Evolutionary conservation across 1,284 basidiomycete genomes (phyloP).

Genomic region (Boletus sp.): DNA sequence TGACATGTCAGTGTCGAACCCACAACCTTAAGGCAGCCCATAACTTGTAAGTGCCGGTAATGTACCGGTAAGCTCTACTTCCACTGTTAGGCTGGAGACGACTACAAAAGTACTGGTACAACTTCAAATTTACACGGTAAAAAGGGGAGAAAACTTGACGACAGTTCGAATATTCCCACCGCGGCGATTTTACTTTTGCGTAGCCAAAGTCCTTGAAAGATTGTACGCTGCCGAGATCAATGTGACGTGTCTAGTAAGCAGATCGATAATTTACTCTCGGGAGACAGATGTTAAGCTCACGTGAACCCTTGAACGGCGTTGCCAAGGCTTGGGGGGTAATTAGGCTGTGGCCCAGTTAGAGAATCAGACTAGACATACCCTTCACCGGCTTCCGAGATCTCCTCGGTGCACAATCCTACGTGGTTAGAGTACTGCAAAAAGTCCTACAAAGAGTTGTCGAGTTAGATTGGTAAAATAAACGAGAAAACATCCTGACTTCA

Average conservation of each 20-base stretch:
- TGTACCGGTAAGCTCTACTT: no score
- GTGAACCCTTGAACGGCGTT: slow-evolving; percentile 89
- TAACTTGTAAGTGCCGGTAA: no score
- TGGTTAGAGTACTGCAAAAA: slow-evolving; percentile 85
- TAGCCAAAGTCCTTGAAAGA: slow-evolving; percentile 62
- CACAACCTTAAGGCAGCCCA: no score
- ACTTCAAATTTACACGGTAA: no score
- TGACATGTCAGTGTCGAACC: no score
- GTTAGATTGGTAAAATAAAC: neutral
- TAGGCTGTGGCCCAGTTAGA: neutral
- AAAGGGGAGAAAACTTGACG: neutral
- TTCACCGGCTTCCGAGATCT: slow-evolving; percentile 80
- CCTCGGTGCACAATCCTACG: slow-evolving; percentile 84
- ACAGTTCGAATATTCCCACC: neutral
- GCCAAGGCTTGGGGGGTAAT: slow-evolving; percentile 56
- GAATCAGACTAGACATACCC: slow-evolving; percentile 48
- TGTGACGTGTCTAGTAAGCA: slow-evolving; percentile 67
- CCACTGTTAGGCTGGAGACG: no score
- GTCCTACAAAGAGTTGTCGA: slow-evolving; percentile 48
- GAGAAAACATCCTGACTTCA: slow-evolving; percentile 55
- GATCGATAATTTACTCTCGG: neutral
- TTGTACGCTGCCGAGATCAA: slow-evolving; percentile 83
- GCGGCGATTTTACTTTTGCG: slow-evolving; percentile 15
- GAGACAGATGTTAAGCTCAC: slow-evolving; percentile 47
- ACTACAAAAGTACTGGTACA: no score